Conservation (phyloP, 1,284 basidiomycete genomes). For the Boletellus deceptivus region DNA sequence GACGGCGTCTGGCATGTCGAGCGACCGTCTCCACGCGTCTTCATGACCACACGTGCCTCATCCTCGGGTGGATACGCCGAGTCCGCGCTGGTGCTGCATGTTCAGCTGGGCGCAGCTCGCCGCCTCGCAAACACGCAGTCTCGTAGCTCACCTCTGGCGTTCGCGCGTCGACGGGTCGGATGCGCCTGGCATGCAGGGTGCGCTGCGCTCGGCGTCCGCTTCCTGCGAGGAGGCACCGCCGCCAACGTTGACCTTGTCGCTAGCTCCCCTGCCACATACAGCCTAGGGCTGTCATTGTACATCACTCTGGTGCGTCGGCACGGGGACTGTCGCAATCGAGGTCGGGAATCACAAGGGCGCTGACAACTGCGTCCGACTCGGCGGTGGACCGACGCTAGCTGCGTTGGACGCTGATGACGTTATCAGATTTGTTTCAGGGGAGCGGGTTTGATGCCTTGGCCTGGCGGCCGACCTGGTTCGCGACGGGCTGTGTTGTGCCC, state of each 20-base stretch:
- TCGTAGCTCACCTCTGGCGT: conserved; percentile 2
- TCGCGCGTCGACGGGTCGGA: too few species aligned
- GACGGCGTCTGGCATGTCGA: neutral
- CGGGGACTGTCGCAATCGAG: neutral
- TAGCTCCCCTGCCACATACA: conserved; percentile 1
- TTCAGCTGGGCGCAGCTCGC: conserved; percentile 22
- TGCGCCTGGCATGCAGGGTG: too few species aligned
- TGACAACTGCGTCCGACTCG: too few species aligned
- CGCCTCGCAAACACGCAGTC: conserved; percentile 21
- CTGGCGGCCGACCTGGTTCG: too few species aligned
- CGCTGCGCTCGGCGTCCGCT: conserved; percentile 6
- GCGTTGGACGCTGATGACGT: neutral
- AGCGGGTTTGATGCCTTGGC: neutral
- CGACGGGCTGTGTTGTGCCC: too few species aligned
- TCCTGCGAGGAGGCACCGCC: conserved; percentile 24
- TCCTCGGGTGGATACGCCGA: conserved; percentile 16
- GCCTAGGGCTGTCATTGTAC: conserved; percentile 13
- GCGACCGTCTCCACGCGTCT: neutral
- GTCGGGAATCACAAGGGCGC: neutral
- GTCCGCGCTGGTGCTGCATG: conserved; percentile 28
- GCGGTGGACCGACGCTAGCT: too few species aligned
- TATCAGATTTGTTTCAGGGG: neutral
- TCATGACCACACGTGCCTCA: neutral
- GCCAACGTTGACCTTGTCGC: conserved; percentile 24
- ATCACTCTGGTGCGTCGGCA: conserved; percentile 3